Evolutionary conservation across 169 alveolate genomes (phyloP).

Genomic region (Cryptosporidium canis): DNA sequence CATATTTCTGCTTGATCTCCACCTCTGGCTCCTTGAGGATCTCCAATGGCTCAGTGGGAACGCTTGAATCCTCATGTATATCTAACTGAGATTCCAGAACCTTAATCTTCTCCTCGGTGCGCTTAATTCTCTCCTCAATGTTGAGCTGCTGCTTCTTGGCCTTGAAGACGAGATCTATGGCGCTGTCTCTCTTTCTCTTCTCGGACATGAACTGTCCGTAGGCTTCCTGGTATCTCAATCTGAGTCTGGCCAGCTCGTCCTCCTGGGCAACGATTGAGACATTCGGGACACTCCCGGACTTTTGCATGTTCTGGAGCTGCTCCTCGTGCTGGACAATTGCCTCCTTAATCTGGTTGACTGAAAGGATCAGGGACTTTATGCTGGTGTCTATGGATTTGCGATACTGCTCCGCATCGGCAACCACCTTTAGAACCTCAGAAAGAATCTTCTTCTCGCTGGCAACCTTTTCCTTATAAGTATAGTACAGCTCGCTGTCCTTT

Average conservation of each 20-base stretch:
- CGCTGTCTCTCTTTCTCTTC: slow-evolving; percentile 60
- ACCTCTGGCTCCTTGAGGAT: slow-evolving; percentile 38
- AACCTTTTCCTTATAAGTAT: slow-evolving; percentile 37
- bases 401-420: slow-evolving; percentile 51
- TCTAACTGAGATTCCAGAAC: slow-evolving; percentile 48
- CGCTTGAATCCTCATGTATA: slow-evolving; percentile 60
- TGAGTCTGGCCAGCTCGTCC: slow-evolving; percentile 59
- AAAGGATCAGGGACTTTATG: slow-evolving; percentile 18
- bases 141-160: slow-evolving; percentile 42
- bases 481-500: slow-evolving; percentile 40
- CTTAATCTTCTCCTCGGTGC: slow-evolving; percentile 53
- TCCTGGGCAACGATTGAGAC: slow-evolving; percentile 64
- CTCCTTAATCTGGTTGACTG: slow-evolving; percentile 63
- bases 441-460: slow-evolving; percentile 41
- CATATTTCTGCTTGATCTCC: slow-evolving; percentile 24
- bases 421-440: slow-evolving; percentile 46
- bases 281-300: slow-evolving; percentile 44
- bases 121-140: slow-evolving; percentile 59
- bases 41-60: slow-evolving; percentile 47
- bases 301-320: slow-evolving; percentile 29
- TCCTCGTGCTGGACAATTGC: slow-evolving; percentile 29
- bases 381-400: slow-evolving; percentile 22
- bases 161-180: slow-evolving; percentile 22
- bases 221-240: slow-evolving; percentile 36
- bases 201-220: slow-evolving; percentile 66